Percentiles rank a stretch among this genome's conserved stretches.
phyloP scores from a whole-genome alignment of 768 basidiomycete species.

The Podaxis rugospora region DNA sequence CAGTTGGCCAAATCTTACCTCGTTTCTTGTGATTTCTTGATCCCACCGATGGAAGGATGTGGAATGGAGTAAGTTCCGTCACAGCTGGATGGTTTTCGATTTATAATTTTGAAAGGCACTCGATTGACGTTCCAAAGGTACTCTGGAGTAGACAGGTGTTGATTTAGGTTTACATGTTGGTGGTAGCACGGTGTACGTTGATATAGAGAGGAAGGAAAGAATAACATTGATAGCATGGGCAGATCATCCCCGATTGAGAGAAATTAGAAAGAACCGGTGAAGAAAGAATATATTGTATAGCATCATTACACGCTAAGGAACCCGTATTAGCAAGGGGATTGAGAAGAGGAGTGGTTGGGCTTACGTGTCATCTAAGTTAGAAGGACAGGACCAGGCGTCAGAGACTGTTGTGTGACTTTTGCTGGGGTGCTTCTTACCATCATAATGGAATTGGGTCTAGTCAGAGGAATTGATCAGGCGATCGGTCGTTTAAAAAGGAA shows the following conservation, averaged over 20 bases:
- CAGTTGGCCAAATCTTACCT: background rate
- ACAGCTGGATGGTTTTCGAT: background rate
- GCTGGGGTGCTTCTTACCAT: constrained; percentile 44
- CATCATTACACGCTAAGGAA: constrained; percentile 30
- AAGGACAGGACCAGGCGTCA: background rate
- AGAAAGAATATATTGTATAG: background rate
- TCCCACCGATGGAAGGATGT: background rate
- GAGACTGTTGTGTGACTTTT: background rate
- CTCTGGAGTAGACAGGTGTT: background rate
- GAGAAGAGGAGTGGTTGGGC: constrained; percentile 20
- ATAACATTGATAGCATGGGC: background rate
- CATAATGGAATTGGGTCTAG: constrained; percentile 78
- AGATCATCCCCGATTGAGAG: background rate
- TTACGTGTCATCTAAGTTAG: constrained; percentile 54
- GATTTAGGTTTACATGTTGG: background rate
- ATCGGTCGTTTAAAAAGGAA: background rate
- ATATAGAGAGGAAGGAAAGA: background rate
- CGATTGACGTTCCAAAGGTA: background rate
- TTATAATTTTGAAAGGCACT: background rate
- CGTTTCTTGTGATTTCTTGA: background rate
- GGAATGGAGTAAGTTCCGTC: background rate
- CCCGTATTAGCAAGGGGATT: background rate
- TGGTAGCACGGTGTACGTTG: background rate
- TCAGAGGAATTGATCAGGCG: background rate
- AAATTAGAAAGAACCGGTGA: background rate